Base-by-base conservation (phyloP, 495 filamentous ascomycete species). In the Chaetomium fimeti region DNA sequence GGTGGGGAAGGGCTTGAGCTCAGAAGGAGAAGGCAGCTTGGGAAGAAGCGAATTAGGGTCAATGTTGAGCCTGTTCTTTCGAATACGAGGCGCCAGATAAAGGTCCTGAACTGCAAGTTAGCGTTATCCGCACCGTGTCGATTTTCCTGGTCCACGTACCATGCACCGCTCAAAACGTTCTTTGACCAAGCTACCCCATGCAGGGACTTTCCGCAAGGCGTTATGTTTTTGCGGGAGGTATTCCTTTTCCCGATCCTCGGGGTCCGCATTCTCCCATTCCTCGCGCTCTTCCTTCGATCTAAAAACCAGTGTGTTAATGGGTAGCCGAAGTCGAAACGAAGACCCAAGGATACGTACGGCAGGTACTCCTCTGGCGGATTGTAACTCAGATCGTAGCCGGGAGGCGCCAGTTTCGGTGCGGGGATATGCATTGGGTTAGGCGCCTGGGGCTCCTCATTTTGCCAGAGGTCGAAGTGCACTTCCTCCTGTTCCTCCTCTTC, bases 291-390 rank as follows among this genome's bases (percentile, higher is more conserved):
- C 85, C 65, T 87, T 83, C 58, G 91, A 88, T 8, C 71, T 72
- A 38, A n/a, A 32, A 57, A 12, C 28, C 2, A 7, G 32, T 9
- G 8, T 47, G 63, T 70, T 58, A 70, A 65, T 32, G 36, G 20
- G 12, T 48, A 0, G 0, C 38, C 6, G 36, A 24, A 11, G 24
- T 15, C 3, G 22, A 32, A 9, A 43, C 5, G 29, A 16, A 20
- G 42, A 12, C 22, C 6, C 0, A 4, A 24, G 20, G 2, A 8
- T 0, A 67, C 71, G 42, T 66, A 73, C 27, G 94, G 94, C 13
- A 98, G 80, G 73, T 98, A 98, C 74, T 98, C 94, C 29, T 88
- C 83, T 57, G 94, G 94, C n/a, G 94, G 94, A 76, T 96, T 95
- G 72, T 98, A 98, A 71, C 90, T 93, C 74, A 96, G 82, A 69